phyloP scores from a whole-genome alignment of 805 yeast genomes.

The Monosporozyma solicola region DNA sequence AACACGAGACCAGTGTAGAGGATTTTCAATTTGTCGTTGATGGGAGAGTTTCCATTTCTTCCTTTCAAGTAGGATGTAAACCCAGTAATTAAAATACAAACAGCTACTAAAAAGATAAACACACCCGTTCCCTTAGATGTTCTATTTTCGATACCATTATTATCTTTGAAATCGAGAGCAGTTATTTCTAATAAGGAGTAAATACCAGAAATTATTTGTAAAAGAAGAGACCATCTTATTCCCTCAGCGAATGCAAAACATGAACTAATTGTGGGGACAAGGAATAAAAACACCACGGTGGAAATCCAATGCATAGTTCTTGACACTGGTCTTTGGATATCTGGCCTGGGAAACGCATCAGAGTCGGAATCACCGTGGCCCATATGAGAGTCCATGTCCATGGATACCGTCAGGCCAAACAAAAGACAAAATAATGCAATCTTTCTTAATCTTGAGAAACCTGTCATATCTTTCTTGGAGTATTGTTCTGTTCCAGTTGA shows the following conservation, averaged over 20 bases:
- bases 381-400: conserved; percentile 30
- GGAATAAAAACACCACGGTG: conserved; percentile 38
- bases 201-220: conserved; percentile 39
- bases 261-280: conserved; percentile 50
- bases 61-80: conserved; percentile 13
- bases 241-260: conserved; percentile 47
- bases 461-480: not conserved
- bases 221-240: conserved; percentile 35
- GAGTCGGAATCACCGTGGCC: conserved; percentile 28
- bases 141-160: conserved; percentile 54
- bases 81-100: not conserved
- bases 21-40: conserved; percentile 11
- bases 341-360: conserved; percentile 25
- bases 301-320: conserved; percentile 60
- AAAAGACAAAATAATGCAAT: not conserved
- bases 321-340: conserved; percentile 38
- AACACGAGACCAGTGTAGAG: conserved; percentile 42
- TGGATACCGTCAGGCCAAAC: conserved; percentile 3
- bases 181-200: conserved; percentile 51
- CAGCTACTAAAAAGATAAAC: not conserved
- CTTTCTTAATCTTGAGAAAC: not conserved
- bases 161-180: conserved; percentile 54
- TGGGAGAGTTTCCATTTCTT: conserved; percentile 39
- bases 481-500: no score
- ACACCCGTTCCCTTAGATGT: conserved; percentile 57